phyloP scores from a whole-genome alignment of 2,329 filamentous ascomycete genomes.

The Fusarium camptoceras region DNA sequence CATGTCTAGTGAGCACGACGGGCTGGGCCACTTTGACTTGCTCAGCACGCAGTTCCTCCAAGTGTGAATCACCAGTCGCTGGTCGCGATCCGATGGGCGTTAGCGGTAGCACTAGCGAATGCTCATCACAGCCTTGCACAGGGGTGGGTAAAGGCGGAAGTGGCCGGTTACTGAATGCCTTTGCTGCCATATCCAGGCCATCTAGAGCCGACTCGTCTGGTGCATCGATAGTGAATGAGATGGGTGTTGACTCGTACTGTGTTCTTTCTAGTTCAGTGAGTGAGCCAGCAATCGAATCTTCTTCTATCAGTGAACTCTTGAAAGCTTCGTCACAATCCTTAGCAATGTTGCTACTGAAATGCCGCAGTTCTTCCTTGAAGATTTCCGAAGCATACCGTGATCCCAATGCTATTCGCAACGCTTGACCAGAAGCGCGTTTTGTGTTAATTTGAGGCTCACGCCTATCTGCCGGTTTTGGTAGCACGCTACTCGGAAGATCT shows the following conservation, averaged over 20 bases:
- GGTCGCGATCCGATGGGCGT: slow-evolving; percentile 40
- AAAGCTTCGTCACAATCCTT: slow-evolving; percentile 95
- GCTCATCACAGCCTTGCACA: slow-evolving; percentile 32
- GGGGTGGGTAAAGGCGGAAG: slow-evolving; percentile 62
- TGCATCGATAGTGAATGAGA: slow-evolving; percentile 56
- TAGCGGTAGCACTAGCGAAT: slow-evolving; percentile 31
- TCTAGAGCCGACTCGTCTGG: slow-evolving; percentile 42
- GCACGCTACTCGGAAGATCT: slow-evolving; percentile 41
- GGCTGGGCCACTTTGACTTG: slow-evolving; percentile 49
- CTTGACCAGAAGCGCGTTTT: slow-evolving; percentile 22
- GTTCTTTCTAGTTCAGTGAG: slow-evolving; percentile 49
- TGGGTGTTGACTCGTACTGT: slow-evolving; percentile 54
- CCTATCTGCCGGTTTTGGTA: slow-evolving; percentile 42
- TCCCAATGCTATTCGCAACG: slow-evolving; percentile 25
- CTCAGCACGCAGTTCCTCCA: slow-evolving; percentile 39
- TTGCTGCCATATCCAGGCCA: slow-evolving; percentile 37
- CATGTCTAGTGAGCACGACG: slow-evolving; percentile 49
- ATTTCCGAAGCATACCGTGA: slow-evolving; percentile 49
- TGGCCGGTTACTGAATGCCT: slow-evolving; percentile 62
- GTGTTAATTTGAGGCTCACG: slow-evolving; percentile 3
- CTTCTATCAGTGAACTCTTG: slow-evolving; percentile 69
- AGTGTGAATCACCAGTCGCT: slow-evolving; percentile 44
- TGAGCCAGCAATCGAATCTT: slow-evolving; percentile 52
- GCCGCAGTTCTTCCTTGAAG: slow-evolving; percentile 80
- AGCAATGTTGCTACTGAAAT: slow-evolving; percentile 86